Base-by-base conservation (phyloP, 2,329 filamentous ascomycete species). In the Claviceps sp. region DNA sequence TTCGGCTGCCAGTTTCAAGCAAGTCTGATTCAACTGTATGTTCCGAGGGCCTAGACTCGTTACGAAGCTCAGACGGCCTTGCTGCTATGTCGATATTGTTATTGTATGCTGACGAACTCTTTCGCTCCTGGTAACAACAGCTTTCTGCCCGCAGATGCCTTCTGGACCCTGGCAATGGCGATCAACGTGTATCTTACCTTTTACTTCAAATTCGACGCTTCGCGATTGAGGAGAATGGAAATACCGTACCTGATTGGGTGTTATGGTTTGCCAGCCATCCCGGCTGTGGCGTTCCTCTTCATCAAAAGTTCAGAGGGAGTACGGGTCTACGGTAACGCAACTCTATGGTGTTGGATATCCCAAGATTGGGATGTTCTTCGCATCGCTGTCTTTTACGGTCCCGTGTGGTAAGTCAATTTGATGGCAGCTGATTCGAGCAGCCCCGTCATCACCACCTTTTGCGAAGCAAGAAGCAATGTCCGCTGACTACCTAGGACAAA, bases 121-220 rank as follows among this genome's bases (percentile, higher is more conserved):
- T 60, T 45, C 63, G 62, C 54, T 18, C 13, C 13, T n/a, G 3
- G n/a, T 24, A 18, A 20, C n/a, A 20, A 47, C 60, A 88, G 84
- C 82, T 89, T 89, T 63, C 81, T 88, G 75, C 82, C 82, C 1
- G 84, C 85, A 5, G 85, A 88, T 69, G 81, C 84, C 1, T 73
- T 85, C 46, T 90, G 84, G 86, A 86, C 84, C 1, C 73, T 90
- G 54, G 81, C 84, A 51, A 93, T 94, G 87, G 86, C 87, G 1
- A 75, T 83, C 58, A 94, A 93, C 62, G 87, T 93, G 50, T 88
- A 88, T 64, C 68, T 91, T 14, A 89, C 86, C 0, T 88, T 93
- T 61, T 89, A 88, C 65, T 75, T 73, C 60, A 85, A 85, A 56
- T 90, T 82, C 58, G 79, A 85, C 54, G 78, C 82, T 1, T 67